Evolutionary conservation across 305 asterid species (phyloP).

Genomic region (Fraxinus xanthoxyloides): DNA sequence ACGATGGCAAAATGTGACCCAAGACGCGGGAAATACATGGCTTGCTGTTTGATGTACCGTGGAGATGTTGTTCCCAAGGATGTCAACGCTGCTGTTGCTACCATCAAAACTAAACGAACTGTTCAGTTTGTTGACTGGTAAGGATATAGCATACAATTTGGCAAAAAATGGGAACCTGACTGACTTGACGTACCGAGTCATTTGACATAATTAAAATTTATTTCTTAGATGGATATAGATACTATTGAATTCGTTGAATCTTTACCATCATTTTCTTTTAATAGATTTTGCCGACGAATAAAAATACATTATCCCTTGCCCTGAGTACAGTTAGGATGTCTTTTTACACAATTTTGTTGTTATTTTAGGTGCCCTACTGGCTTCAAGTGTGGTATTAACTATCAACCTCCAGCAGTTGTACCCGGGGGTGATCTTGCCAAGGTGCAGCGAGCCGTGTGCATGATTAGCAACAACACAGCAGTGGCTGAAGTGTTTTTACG

Average conservation of each 20-base stretch:
- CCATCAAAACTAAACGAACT: constrained; percentile 51
- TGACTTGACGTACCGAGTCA: neutral
- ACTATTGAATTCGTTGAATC: neutral
- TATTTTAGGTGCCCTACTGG: constrained; percentile 65
- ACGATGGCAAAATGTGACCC: constrained; percentile 63
- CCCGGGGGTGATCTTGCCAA: constrained; percentile 67
- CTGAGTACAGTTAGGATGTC: neutral
- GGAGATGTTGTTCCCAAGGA: constrained; percentile 63
- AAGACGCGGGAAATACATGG: constrained; percentile 56
- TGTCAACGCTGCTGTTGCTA: constrained; percentile 59
- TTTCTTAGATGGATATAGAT: neutral
- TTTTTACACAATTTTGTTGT: neutral
- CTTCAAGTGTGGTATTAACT: constrained; percentile 66
- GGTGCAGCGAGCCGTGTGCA: constrained; percentile 67
- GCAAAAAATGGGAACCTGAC: neutral
- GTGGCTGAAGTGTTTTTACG: constrained; percentile 66
- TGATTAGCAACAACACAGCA: constrained; percentile 72
- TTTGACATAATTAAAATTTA: neutral
- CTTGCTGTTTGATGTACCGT: constrained; percentile 58
- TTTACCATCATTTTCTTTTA: neutral
- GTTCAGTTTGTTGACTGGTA: constrained; percentile 57
- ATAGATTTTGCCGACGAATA: neutral
- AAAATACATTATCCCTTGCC: neutral
- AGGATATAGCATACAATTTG: constrained; percentile 1
- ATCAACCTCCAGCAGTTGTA: constrained; percentile 63